A percentile compares a stretch with the other conserved stretches of the same genome.
Conservation (phyloP, 148 eudicot species). For the Pouteria glomerata region DNA sequence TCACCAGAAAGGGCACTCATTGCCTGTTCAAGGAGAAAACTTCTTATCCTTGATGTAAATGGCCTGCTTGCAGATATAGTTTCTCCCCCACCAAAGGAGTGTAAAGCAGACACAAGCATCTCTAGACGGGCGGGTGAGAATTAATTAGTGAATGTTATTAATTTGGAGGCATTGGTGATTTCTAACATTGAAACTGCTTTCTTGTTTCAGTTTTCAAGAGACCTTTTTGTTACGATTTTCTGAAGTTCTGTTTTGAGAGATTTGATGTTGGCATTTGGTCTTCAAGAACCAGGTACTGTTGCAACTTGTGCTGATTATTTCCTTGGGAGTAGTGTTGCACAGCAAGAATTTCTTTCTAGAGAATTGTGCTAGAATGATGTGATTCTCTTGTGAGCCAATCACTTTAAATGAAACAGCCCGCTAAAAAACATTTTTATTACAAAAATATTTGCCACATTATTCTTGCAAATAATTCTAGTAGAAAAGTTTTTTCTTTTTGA, state of each 20-base stretch:
- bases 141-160: slow-evolving; percentile 8
- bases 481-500: no score
- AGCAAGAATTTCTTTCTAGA: no score
- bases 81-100: slow-evolving; percentile 55
- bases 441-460: no score
- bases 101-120: slow-evolving; percentile 54
- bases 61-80: slow-evolving; percentile 86
- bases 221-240: slow-evolving; percentile 70
- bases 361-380: no score
- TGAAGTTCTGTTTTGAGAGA: slow-evolving; percentile 81
- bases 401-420: no score
- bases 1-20: slow-evolving; percentile 31
- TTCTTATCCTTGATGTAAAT: slow-evolving; percentile 88
- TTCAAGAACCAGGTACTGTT: slow-evolving; percentile 68
- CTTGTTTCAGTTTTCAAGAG: slow-evolving; percentile 69
- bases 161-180: background rate
- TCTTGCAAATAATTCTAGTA: no score
- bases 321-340: no score
- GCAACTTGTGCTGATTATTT: background rate
- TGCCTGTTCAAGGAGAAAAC: slow-evolving; percentile 47
- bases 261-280: slow-evolving; percentile 92
- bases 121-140: slow-evolving; percentile 66
- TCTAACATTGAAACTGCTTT: slow-evolving; percentile 13
- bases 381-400: no score
- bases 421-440: no score